phyloP scores from a whole-genome alignment of 176 grass and related monocot genomes.

The Aegilops speltoides region DNA sequence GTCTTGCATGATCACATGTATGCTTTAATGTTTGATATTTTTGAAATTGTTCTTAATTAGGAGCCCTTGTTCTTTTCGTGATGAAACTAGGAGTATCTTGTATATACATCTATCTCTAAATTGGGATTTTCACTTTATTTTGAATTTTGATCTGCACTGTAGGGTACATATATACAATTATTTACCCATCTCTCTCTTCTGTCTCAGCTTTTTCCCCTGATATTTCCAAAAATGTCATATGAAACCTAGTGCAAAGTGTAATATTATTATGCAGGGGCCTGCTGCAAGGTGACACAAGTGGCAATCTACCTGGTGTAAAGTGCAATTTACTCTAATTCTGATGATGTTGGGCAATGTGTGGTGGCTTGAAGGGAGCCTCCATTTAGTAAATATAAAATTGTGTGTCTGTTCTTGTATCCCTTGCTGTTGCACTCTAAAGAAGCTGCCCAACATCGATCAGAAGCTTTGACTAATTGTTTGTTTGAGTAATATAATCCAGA shows the following conservation, averaged over 20 bases:
- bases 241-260: neutral
- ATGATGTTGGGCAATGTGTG: neutral
- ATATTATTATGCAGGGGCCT: neutral
- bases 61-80: neutral
- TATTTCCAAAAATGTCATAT: neutral
- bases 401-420: neutral
- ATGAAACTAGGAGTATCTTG: neutral
- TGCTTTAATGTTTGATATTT: neutral
- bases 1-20: neutral
- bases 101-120: neutral
- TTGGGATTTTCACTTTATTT: neutral
- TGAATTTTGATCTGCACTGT: neutral
- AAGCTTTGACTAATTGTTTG: neutral
- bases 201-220: neutral
- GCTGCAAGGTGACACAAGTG: neutral
- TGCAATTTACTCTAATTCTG: neutral
- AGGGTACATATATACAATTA: neutral
- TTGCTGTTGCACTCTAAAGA: slow-evolving; percentile 3
- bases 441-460: neutral
- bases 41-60: neutral
- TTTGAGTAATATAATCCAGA: slow-evolving; percentile 13
- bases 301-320: neutral
- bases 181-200: neutral
- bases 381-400: neutral
- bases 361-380: neutral